Base-by-base conservation (phyloP, 148 eudicot genomes). In the Persicaria maculosa region DNA sequence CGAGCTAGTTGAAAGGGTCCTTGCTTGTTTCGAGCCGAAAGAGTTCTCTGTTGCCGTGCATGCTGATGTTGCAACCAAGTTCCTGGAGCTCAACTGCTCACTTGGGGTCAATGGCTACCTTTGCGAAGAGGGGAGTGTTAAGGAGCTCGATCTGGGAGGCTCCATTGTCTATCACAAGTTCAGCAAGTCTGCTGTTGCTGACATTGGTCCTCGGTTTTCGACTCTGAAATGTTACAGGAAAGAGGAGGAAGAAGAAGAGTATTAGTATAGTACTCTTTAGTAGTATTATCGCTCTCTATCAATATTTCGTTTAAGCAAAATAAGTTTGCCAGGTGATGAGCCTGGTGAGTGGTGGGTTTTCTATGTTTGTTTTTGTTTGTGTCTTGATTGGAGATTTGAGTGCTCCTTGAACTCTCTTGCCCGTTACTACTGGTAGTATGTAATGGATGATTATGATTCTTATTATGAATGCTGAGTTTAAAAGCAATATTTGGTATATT, bases 31-130 rank as follows among this genome's bases (percentile, higher is more conserved):
- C 47, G 53, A 77, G 36, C 86, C 86, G 0, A 74, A 19, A 3
- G 83, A 85, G 48, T 85, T 85, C 50, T 78, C 85, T 14, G 75
- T 85, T 40, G 80, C 85, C 36, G 70, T 84, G 40, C 87, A 84
- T 17, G 80, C 77, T 40, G 80, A 84, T 50, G 43, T 75, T 76
- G 75, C 53, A 2, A 55, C 65, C 2, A 74, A 67, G 46, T 44
- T 44, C 16, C 70, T 82, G 44, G 79, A 79, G 53, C 53, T 40
- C 64, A 61, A 57, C 20, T 55, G 75, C 25, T 73, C 61, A 6
- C 7, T 76, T 61, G 58, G 43, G 25, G 77, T 82, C 48, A 77
- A 82, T 17, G 77, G 80, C 7, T 82, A 82, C 59, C 1, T 53
- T 65, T 74, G 77, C 14, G 79, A 76, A 54, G 79, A 77, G 69